These are phyloP conservation scores for Agrocybe pediades DNA, from an alignment of 768 basidiomycete genomes.

Conservation along the genomic window DNA sequence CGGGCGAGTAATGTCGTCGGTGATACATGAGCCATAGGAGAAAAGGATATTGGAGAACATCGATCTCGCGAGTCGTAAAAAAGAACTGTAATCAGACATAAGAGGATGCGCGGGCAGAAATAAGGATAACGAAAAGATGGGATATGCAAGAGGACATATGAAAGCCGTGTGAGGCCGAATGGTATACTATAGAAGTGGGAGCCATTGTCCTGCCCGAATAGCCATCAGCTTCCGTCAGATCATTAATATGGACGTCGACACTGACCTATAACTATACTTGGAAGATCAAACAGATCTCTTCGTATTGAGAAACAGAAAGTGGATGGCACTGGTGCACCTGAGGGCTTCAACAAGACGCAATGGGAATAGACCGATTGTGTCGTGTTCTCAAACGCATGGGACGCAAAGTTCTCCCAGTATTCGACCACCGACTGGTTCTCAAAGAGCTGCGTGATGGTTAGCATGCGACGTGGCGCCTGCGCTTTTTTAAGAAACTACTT, in stretches of 20 bases:
- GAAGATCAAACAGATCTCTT: slow-evolving; percentile 88
- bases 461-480: background rate
- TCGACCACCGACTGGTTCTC: slow-evolving; percentile 95
- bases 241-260: slow-evolving; percentile 6
- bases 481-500: slow-evolving; percentile 13
- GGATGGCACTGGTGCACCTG: slow-evolving; percentile 82
- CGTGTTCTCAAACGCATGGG: slow-evolving; percentile 97
- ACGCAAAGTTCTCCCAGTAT: slow-evolving; percentile 96
- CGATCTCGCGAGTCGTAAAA: background rate
- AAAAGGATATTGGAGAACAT: slow-evolving; percentile 2
- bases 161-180: slow-evolving; percentile 7
- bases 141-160: slow-evolving; percentile 20
- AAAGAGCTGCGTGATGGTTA: slow-evolving; percentile 62
- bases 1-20: slow-evolving; percentile 14
- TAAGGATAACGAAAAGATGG: slow-evolving; percentile 22
- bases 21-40: slow-evolving; percentile 2
- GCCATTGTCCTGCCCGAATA: slow-evolving; percentile 72
- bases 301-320: slow-evolving; percentile 97
- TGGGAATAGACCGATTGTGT: slow-evolving; percentile 94
- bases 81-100: slow-evolving; percentile 8
- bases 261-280: slow-evolving; percentile 85
- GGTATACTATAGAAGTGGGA: slow-evolving; percentile 65
- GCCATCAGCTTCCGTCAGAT: slow-evolving; percentile 1
- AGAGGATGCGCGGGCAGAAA: slow-evolving; percentile 9
- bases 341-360: slow-evolving; percentile 85